Evolutionary conservation across 1,284 basidiomycete genomes (phyloP).

Genomic region (Sphaerobolus stellatus): DNA sequence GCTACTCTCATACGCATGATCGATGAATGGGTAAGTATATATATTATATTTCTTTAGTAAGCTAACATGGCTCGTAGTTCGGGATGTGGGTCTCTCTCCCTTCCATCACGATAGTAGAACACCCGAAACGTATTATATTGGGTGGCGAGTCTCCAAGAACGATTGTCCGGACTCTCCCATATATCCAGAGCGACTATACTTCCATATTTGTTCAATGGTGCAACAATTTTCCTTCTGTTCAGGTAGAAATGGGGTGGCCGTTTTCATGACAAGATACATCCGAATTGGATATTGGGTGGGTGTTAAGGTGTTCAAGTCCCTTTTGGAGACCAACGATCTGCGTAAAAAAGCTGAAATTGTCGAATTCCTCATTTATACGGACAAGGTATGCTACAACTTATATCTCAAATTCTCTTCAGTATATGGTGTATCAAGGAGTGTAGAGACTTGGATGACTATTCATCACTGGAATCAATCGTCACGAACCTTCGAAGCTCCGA

Average conservation of each 20-base stretch:
- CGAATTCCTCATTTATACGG: slow-evolving; percentile 1
- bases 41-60: no score
- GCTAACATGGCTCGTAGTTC: no score
- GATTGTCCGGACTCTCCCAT: not conserved
- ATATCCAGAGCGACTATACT: slow-evolving; percentile 1
- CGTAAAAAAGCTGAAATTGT: not conserved
- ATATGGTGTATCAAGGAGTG: not conserved
- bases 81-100: not conserved
- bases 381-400: not conserved
- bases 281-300: slow-evolving; percentile 1
- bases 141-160: not conserved
- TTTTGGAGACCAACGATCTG: not conserved
- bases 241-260: not conserved
- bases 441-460: not conserved
- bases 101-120: not conserved
- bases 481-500: not conserved
- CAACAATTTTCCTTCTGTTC: not conserved
- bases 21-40: slow-evolving; percentile 3
- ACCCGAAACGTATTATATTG: not conserved
- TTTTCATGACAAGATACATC: not conserved
- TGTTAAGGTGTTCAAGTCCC: not conserved
- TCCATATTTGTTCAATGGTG: slow-evolving; percentile 1
- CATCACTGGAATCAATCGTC: not conserved
- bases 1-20: not conserved
- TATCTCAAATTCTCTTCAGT: not conserved